Conservation (phyloP, 2,329 filamentous ascomycete genomes). For the Colletotrichum gloeosporioides region DNA sequence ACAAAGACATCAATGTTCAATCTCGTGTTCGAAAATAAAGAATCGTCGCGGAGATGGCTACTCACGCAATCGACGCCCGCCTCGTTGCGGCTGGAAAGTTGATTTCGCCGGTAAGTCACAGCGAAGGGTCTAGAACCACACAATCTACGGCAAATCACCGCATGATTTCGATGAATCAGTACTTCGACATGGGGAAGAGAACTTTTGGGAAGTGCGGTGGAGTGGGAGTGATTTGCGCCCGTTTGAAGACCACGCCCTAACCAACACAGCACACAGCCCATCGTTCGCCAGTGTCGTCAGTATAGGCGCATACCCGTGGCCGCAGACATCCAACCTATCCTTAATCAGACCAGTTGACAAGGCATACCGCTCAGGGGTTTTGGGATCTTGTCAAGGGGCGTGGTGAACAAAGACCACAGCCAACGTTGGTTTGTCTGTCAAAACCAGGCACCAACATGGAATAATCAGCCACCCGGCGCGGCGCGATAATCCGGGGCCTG, state of each 20-base stretch:
- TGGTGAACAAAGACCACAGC: not conserved
- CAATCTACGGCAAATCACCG: not conserved
- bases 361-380: not conserved
- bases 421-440: not conserved
- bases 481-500: not conserved
- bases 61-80: not conserved
- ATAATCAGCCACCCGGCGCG: not conserved
- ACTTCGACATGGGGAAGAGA: not conserved
- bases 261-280: not conserved
- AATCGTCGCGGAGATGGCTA: not conserved
- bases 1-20: not conserved
- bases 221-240: not conserved
- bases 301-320: not conserved
- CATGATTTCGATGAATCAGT: not conserved
- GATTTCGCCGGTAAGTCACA: not conserved
- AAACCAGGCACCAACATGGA: not conserved
- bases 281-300: not conserved
- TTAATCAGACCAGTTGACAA: not conserved
- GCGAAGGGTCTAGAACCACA: not conserved
- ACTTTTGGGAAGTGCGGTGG: not conserved
- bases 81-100: not conserved
- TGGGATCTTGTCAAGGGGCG: not conserved
- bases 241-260: not conserved
- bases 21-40: constrained; percentile 14
- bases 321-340: not conserved